These are phyloP conservation scores for Auriscalpium microsporum DNA, from an alignment of 768 basidiomycete species.

Conservation along the genomic window DNA sequence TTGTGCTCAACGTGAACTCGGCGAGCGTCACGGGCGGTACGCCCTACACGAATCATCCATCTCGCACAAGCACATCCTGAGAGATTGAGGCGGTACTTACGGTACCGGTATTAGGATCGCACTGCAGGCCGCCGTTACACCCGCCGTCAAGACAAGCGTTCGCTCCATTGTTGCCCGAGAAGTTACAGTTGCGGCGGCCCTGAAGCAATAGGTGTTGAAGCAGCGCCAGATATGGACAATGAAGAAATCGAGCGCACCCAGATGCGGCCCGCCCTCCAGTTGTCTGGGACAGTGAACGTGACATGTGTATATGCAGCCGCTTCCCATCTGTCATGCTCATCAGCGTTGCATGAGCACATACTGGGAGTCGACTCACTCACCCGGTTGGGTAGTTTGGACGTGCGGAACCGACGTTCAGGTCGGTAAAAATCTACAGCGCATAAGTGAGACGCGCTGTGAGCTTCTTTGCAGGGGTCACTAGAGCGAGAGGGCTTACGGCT, in stretches of 20 bases:
- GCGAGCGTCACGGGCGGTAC: conserved; percentile 27
- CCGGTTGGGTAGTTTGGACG: conserved; percentile 29
- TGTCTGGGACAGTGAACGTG: conserved; percentile 47
- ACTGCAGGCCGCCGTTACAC: conserved; percentile 60
- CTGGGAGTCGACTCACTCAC: conserved; percentile 31
- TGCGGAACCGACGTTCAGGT: conserved; percentile 39
- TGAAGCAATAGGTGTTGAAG: background rate
- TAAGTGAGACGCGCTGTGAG: background rate
- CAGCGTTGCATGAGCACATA: background rate
- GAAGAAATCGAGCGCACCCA: conserved; percentile 32
- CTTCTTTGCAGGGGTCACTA: background rate
- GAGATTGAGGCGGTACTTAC: conserved; percentile 17
- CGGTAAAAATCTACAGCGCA: conserved; percentile 46
- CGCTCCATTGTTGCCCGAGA: conserved; percentile 39
- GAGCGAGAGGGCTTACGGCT: background rate
- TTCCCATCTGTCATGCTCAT: conserved; percentile 22
- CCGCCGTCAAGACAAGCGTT: conserved; percentile 58
- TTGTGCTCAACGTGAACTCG: conserved; percentile 22
- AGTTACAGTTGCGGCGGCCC: conserved; percentile 41
- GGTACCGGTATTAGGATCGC: conserved; percentile 43
- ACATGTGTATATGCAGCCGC: conserved; percentile 30
- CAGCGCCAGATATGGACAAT: background rate
- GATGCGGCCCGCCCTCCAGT: conserved; percentile 59
- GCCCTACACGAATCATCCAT: conserved; percentile 12
- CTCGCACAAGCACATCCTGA: background rate